phyloP scores from a whole-genome alignment of 148 eudicot species.

The Agrostemma githago region DNA sequence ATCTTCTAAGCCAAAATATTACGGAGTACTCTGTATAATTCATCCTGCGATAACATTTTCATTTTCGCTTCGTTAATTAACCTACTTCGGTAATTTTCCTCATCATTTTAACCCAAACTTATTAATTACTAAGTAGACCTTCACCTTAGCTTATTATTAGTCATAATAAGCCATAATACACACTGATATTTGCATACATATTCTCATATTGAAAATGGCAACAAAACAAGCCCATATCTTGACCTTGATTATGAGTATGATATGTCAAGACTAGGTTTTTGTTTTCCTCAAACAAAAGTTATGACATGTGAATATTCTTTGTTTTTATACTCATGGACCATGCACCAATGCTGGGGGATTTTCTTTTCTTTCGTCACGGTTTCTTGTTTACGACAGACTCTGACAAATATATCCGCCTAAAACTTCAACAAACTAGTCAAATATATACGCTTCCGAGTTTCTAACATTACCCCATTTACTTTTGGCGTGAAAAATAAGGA shows the following conservation, averaged over 20 bases:
- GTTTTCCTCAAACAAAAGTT: constrained; percentile 22
- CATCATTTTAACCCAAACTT: not conserved
- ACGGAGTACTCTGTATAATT: not conserved
- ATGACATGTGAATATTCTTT: constrained; percentile 40
- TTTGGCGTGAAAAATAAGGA: too few species aligned
- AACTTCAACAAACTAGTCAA: too few species aligned
- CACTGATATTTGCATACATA: constrained; percentile 12
- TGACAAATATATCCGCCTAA: too few species aligned
- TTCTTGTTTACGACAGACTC: too few species aligned
- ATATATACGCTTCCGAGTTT: too few species aligned
- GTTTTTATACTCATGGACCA: constrained; percentile 35
- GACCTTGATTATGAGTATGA: constrained; percentile 12
- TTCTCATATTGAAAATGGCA: not conserved
- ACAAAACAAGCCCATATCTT: constrained; percentile 17
- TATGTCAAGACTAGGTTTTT: constrained; percentile 19
- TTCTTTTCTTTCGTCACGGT: not conserved
- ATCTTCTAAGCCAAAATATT: too few species aligned
- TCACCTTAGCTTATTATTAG: too few species aligned
- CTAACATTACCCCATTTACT: too few species aligned
- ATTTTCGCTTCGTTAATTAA: too few species aligned
- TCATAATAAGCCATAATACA: not conserved
- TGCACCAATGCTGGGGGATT: constrained; percentile 25
- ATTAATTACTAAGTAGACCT: too few species aligned
- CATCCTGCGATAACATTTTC: not conserved
- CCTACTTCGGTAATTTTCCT: not conserved